Base-by-base conservation (phyloP, 257 asterid genomes). In the Catharanthus roseus region DNA sequence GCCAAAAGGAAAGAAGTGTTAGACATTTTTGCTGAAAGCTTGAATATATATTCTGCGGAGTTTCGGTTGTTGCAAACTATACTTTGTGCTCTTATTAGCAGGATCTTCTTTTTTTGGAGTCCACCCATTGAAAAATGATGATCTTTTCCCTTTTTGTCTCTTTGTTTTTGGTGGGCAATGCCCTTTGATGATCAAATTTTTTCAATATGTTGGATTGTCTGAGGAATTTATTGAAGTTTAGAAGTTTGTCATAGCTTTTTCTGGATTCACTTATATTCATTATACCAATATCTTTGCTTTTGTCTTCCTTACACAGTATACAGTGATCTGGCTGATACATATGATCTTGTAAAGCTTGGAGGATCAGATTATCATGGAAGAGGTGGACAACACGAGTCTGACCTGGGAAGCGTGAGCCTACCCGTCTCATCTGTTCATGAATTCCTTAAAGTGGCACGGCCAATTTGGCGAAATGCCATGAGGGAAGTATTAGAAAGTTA, bases 311-410 rank as follows among this genome's bases (percentile, higher is more conserved):
- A n/a, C 58, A 67, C 86, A 95, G 99, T 83, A 21, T 95, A 85
- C 83, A 84, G 95, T 44, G 95, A 89, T 73, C 78, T 88, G 51
- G 99, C 97, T 3, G 99, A 95, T 65, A 74, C 83, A 4, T 83
- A 86, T 69, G 83, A 82, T 73, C 97, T 95, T 41, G 70, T 91
- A 81, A 95, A 89, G 82, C 87, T 95, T 33, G 99, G 99, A 70
- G 99, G 99, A 62, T 95, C 99, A 5, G 99, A 95, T 82, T 95
- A 78, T 69, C 99, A 95, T 61, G 99, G 92, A 56, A 85, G 86
- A 79, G 95, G 92, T 3, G 97, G 97, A 3, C 89, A 85, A 68
- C 88, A 88, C 1, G 97, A 91, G 81, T 89, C 97, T 2, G 99
- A 95, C 67, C 64, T 95, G 39, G 99, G 99, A 41, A 91, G 96